Base-by-base conservation (phyloP, 1,284 basidiomycete genomes). In the Leucoagaricus sp. region DNA sequence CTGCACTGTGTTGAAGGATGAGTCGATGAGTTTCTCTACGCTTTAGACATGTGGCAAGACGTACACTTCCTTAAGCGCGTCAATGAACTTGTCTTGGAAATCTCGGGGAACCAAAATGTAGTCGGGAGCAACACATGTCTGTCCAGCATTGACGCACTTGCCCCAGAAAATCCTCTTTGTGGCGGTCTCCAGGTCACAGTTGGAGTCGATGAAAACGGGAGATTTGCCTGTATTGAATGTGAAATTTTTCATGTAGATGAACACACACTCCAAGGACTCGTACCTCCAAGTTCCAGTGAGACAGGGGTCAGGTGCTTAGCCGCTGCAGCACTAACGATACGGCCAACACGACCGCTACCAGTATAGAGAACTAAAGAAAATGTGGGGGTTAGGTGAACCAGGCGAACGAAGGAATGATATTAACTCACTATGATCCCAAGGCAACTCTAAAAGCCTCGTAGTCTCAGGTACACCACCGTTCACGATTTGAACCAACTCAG, bases 231-330 rank as follows among this genome's bases (percentile, higher is more conserved):
- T 77, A 75, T 38, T 77, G 72, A 67, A 34, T 17, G 25, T 34
- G 5, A 72, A 74, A 28, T 77, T 41, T 5, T 15, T 36, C 10
- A n/a, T 40, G 8, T n/a, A 8, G 13, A 21, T 12, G 17, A 17
- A 3, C 45, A 47, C 4, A 40, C 7, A n/a, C n/a, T n/a, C n/a
- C 2, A 34, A 49, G 15, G 13, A 19, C 4, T 44, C 61, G 23
- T 53, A 66, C 72, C 74, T 60, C 75, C 75, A 15, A 76, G 70
- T 76, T 91, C 94, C 45, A 95, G 82, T 6, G 92, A 89, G 23
- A 90, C 78, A 0, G 95, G 93, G 0, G 93, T 93, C 17, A 97
- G 75, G 54, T 88, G 85, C 71, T 95, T 91, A 8, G 92, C 94
- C 3, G 94, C 94, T 0, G 95, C 94, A 0, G 79, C 73, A 7